Conservation (phyloP, 331 rosid genomes). For the Ulmus americana region DNA sequence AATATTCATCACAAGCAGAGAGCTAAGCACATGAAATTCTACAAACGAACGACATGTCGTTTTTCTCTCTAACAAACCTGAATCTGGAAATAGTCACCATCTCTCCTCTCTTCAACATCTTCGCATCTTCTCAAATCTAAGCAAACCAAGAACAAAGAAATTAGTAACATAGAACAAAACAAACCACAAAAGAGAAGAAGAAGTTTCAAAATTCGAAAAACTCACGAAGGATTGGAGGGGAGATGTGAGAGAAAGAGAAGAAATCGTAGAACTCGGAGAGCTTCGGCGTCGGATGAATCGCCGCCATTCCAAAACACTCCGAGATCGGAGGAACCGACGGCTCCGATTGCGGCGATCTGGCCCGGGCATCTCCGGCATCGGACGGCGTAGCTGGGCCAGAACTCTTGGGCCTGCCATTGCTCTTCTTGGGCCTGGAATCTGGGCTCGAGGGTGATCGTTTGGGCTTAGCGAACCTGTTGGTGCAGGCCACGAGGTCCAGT, state of each 20-base stretch:
- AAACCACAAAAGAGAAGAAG: neutral
- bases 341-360: conserved; percentile 36
- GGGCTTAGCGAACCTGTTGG: conserved; percentile 64
- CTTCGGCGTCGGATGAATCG: conserved; percentile 88
- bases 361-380: conserved; percentile 31
- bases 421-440: conserved; percentile 65
- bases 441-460: conserved; percentile 37
- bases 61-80: conserved; percentile 37
- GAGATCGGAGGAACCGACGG: conserved; percentile 45
- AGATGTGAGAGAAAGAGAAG: conserved; percentile 63
- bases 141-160: neutral
- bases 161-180: neutral
- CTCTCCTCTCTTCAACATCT: conserved; percentile 39
- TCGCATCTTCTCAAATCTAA: conserved; percentile 65
- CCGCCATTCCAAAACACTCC: conserved; percentile 71
- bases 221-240: conserved; percentile 75
- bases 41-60: neutral
- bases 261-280: conserved; percentile 88
- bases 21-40: neutral
- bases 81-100: conserved; percentile 61
- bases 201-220: neutral
- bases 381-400: conserved; percentile 40
- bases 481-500: conserved; percentile 74
- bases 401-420: conserved; percentile 33
- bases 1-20: conserved; percentile 6